These are phyloP conservation scores for Pleurozium schreberi DNA, from an alignment of 225 moss, liverwort and hornwort species.

Conservation along the genomic window DNA sequence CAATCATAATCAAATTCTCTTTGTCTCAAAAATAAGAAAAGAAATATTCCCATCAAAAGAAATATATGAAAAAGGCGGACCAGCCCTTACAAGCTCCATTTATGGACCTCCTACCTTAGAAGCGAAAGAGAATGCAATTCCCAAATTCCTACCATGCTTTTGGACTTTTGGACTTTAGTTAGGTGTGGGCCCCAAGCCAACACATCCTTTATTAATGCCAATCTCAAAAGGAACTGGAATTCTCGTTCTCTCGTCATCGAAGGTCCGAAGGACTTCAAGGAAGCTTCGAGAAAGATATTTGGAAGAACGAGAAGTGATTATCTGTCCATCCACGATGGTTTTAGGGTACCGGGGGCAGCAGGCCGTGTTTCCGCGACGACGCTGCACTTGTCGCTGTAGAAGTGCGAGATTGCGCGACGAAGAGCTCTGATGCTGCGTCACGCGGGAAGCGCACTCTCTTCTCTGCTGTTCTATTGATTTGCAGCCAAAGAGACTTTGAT, in stretches of 20 bases:
- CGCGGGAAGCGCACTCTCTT: not conserved
- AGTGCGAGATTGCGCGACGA: not conserved
- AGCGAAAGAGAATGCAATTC: no score
- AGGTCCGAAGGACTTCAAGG: not conserved
- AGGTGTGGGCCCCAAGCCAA: not conserved
- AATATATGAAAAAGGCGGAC: no score
- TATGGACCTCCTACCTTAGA: no score
- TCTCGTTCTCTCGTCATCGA: not conserved
- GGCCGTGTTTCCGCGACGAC: not conserved
- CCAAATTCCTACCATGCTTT: not conserved
- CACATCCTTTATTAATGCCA: not conserved
- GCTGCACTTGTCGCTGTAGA: slow-evolving; percentile 18
- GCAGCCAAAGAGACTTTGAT: not conserved
- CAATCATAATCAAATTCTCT: no score
- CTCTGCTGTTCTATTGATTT: not conserved
- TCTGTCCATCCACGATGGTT: slow-evolving; percentile 22
- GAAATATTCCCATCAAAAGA: no score
- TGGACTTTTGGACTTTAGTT: not conserved
- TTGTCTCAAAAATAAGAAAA: no score
- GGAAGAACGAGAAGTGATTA: not conserved
- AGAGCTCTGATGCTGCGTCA: slow-evolving; percentile 1
- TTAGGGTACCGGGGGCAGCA: not conserved
- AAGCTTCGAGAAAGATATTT: not conserved
- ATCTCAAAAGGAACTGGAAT: not conserved
- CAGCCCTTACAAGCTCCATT: no score